Conservation (phyloP, 2,329 filamentous ascomycete species). For the Falciphora oryzae region DNA sequence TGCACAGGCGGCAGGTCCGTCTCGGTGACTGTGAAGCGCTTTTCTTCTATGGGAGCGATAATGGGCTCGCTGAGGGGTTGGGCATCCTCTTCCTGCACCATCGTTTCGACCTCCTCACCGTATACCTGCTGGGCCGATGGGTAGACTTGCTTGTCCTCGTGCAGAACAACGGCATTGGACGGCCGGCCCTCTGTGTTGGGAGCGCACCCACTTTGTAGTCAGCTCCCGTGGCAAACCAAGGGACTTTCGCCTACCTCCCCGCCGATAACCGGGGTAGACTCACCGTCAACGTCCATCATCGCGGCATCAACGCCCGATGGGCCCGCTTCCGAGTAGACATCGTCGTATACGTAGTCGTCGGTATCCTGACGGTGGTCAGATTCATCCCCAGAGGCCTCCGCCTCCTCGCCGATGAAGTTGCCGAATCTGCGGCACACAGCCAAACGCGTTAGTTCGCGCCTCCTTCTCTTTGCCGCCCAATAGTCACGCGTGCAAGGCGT, state of each 20-base stretch:
- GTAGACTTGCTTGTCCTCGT: conserved; percentile 99
- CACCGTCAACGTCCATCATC: conserved; percentile 89
- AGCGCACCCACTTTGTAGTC: conserved; percentile 15
- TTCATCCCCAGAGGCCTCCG: conserved; percentile 76
- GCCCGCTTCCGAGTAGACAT: conserved; percentile 61
- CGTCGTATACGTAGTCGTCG: conserved; percentile 75
- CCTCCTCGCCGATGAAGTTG: conserved; percentile 95
- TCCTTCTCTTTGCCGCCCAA: too few species aligned
- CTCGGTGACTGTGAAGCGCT: conserved; percentile 95
- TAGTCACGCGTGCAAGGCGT: background rate
- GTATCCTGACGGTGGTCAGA: conserved; percentile 69
- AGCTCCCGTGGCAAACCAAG: background rate
- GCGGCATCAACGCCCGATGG: conserved; percentile 66
- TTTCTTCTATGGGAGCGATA: conserved; percentile 84
- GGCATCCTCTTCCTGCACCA: conserved; percentile 95
- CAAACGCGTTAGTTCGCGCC: background rate
- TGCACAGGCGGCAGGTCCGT: conserved; percentile 81
- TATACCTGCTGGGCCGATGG: conserved; percentile 97
- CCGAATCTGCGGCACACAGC: conserved; percentile 62
- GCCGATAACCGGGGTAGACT: conserved; percentile 16
- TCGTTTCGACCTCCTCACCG: conserved; percentile 85
- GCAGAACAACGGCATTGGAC: conserved; percentile 93
- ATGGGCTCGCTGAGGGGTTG: conserved; percentile 91
- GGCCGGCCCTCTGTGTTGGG: conserved; percentile 63
- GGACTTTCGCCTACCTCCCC: too few species aligned